phyloP scores from a whole-genome alignment of 805 yeast species.

The Kodamaea kakaduensis region DNA sequence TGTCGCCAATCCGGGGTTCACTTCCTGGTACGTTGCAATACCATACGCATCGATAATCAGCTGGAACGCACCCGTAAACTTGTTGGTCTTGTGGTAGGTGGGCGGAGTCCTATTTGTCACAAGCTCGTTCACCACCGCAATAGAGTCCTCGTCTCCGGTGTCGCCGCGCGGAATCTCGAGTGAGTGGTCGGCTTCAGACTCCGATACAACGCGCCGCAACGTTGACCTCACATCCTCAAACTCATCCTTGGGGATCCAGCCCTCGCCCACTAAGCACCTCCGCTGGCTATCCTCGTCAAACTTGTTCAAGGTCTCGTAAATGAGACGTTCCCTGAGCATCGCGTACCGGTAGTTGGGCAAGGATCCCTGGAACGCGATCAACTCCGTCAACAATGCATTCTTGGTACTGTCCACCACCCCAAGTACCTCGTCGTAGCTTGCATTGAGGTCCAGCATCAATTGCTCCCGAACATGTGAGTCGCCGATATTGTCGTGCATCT shows the following conservation, averaged over 20 bases:
- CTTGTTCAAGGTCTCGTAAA: slow-evolving; percentile 56
- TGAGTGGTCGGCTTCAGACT: slow-evolving; percentile 18
- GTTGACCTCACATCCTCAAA: slow-evolving; percentile 31
- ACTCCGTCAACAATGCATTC: slow-evolving; percentile 35
- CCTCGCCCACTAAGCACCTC: slow-evolving; percentile 66
- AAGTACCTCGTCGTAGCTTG: slow-evolving; percentile 28
- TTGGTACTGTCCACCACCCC: slow-evolving; percentile 32
- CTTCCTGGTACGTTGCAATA: slow-evolving; percentile 86
- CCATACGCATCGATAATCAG: slow-evolving; percentile 94
- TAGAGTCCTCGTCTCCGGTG: slow-evolving; percentile 36
- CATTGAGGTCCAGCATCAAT: slow-evolving; percentile 29
- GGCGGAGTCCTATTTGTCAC: slow-evolving; percentile 88
- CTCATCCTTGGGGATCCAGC: slow-evolving; percentile 66
- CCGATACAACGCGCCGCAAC: slow-evolving; percentile 35
- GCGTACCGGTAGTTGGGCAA: slow-evolving; percentile 29
- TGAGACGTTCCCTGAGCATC: slow-evolving; percentile 52
- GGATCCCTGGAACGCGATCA: slow-evolving; percentile 32
- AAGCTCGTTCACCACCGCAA: slow-evolving; percentile 45
- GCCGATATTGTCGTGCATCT: slow-evolving; percentile 36
- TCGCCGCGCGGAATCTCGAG: slow-evolving; percentile 19
- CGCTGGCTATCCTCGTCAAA: slow-evolving; percentile 68
- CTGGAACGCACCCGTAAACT: slow-evolving; percentile 91
- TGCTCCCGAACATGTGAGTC: slow-evolving; percentile 22
- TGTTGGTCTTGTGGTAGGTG: slow-evolving; percentile 90
- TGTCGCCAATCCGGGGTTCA: slow-evolving; percentile 94